These are phyloP conservation scores for Pseudozyma sp. DNA, from an alignment of 1,284 basidiomycete species.

Conservation along the genomic window DNA sequence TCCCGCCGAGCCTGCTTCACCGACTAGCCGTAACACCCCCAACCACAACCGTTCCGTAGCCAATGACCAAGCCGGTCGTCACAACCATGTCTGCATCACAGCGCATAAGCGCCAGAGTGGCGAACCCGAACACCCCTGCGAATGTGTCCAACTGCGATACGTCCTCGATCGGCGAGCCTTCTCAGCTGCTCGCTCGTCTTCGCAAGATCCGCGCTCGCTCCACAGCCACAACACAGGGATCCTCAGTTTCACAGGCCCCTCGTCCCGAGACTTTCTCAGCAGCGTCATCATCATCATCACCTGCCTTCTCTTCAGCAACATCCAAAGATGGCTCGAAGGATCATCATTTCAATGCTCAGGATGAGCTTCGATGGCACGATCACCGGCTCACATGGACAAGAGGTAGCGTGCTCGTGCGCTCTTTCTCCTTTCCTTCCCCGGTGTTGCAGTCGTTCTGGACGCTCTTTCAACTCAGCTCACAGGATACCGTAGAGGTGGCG, in stretches of 20 bases:
- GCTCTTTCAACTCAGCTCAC: constrained; percentile 35
- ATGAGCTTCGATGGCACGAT: constrained; percentile 53
- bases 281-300: not conserved
- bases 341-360: constrained; percentile 3
- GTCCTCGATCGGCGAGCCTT: constrained; percentile 7
- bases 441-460: constrained; percentile 60
- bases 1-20: no score
- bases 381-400: constrained; percentile 49
- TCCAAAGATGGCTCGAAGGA: not conserved
- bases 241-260: constrained; percentile 12
- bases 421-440: constrained; percentile 43
- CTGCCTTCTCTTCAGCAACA: not conserved
- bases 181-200: constrained; percentile 28
- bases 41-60: not conserved
- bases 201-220: constrained; percentile 42
- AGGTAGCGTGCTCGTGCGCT: constrained; percentile 43
- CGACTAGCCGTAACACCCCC: no score
- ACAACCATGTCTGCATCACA: constrained; percentile 30
- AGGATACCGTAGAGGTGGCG: constrained; percentile 34
- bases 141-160: constrained; percentile 2
- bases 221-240: constrained; percentile 27
- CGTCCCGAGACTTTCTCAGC: not conserved
- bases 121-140: constrained; percentile 6
- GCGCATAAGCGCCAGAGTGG: constrained; percentile 25
- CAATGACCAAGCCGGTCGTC: not conserved